Evolutionary conservation across 768 basidiomycete genomes (phyloP).

Genomic region (Roridomyces roridus): DNA sequence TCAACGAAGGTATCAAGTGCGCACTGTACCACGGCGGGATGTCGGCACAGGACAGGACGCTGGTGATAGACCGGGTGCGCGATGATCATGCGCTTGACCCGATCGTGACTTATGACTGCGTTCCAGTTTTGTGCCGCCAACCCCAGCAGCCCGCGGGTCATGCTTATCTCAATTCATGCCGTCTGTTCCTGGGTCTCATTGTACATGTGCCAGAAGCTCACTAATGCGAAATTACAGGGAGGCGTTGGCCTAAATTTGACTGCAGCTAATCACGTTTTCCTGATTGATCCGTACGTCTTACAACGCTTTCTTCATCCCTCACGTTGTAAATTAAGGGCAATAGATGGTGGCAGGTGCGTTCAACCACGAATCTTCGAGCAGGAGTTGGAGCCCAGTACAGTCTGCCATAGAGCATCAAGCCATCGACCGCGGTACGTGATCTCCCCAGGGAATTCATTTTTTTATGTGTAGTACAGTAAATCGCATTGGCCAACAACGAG

Average conservation of each 20-base stretch:
- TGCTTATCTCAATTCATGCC: background rate
- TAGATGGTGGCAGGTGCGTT: slow-evolving; percentile 1
- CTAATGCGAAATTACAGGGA: no score
- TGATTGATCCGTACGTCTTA: background rate
- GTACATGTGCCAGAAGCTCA: background rate
- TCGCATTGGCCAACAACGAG: no score
- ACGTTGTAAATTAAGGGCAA: no score
- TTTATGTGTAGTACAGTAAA: no score
- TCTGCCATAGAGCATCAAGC: background rate
- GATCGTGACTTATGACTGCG: no score
- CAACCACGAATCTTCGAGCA: no score
- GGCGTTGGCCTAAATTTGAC: slow-evolving; percentile 1
- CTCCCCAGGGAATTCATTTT: no score
- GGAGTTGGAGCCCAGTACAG: background rate
- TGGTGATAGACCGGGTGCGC: background rate
- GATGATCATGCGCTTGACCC: no score
- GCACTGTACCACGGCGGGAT: background rate
- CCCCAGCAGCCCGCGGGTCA: background rate
- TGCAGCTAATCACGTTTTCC: background rate
- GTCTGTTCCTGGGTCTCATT: background rate
- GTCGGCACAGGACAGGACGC: background rate
- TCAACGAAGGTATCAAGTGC: background rate
- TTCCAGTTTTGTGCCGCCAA: background rate
- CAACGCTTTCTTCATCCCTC: background rate
- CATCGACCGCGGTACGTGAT: background rate